phyloP scores from a whole-genome alignment of 371 early-diverging fungal species.

The Phascolomyces articulosus region DNA sequence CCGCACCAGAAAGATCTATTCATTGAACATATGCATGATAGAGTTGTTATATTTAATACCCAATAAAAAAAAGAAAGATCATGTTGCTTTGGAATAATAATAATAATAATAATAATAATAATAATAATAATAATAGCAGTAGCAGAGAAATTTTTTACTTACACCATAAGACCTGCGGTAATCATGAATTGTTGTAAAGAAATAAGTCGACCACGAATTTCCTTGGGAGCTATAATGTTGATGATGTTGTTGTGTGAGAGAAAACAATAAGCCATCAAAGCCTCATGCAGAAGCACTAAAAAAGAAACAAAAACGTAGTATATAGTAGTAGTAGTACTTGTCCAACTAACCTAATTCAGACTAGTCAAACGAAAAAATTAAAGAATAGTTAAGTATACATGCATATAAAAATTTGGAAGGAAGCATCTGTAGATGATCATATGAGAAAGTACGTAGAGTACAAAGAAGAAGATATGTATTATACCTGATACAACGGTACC shows the following conservation, averaged over 20 bases:
- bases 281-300: not conserved
- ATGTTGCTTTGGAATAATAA: too few species aligned
- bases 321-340: not conserved
- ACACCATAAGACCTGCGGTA: constrained; percentile 49
- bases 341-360: constrained; percentile 12
- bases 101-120: too few species aligned
- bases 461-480: too few species aligned
- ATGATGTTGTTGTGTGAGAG: not conserved
- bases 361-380: constrained; percentile 23
- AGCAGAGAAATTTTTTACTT: too few species aligned
- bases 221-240: constrained; percentile 53
- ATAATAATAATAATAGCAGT: too few species aligned
- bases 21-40: too few species aligned
- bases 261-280: not conserved
- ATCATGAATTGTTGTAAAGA: constrained; percentile 51
- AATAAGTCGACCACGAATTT: constrained; percentile 55
- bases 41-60: too few species aligned
- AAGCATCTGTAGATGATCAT: not conserved
- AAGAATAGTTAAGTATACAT: too few species aligned
- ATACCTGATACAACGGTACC: constrained; percentile 34
- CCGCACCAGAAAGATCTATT: constrained; percentile 44
- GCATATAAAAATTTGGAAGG: not conserved
- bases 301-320: too few species aligned
- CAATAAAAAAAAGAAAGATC: too few species aligned
- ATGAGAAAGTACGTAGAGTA: too few species aligned